Percentiles rank a stretch among this genome's conserved stretches.
These are phyloP conservation scores for Boletus speciosus DNA, from an alignment of 768 basidiomycete species.

Conservation along the genomic window DNA sequence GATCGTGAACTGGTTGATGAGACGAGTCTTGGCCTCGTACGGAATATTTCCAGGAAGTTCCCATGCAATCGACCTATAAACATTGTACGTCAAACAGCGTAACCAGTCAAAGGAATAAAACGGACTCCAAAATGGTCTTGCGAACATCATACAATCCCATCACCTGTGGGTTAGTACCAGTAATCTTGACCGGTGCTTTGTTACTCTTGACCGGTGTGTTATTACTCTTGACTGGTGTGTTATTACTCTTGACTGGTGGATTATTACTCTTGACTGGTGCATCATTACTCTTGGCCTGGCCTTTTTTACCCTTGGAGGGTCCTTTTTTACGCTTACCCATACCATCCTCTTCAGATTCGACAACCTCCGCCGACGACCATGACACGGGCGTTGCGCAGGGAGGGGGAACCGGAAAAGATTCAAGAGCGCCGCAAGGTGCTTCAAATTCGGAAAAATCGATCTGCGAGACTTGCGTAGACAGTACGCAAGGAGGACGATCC, in stretches of 20 bases:
- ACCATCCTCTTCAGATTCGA: too few relatives aligned
- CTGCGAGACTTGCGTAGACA: too few relatives aligned
- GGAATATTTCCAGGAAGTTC: slow-evolving; percentile 42
- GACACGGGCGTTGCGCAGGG: too few relatives aligned
- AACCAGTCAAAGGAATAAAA: background rate
- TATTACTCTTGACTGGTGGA: too few relatives aligned
- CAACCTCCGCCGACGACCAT: slow-evolving; percentile 26
- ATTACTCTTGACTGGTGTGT: too few relatives aligned
- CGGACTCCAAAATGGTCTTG: slow-evolving; percentile 35
- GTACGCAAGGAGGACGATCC: too few relatives aligned
- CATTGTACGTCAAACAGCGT: background rate
- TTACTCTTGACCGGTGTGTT: too few relatives aligned
- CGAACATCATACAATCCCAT: slow-evolving; percentile 36
- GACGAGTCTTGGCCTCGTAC: slow-evolving; percentile 36
- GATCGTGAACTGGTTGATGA: slow-evolving; percentile 34
- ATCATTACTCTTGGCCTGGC: too few relatives aligned
- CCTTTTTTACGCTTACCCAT: background rate
- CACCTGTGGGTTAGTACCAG: slow-evolving; percentile 1
- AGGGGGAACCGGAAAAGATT: too few relatives aligned
- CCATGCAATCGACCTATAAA: slow-evolving; percentile 38
- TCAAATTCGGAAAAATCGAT: too few relatives aligned
- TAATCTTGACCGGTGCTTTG: background rate
- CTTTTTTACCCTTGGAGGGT: too few relatives aligned
- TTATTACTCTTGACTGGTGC: too few relatives aligned
- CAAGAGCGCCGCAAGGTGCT: background rate